Conservation (phyloP, 1,284 basidiomycete species). For the Ganoderma resinaceum region DNA sequence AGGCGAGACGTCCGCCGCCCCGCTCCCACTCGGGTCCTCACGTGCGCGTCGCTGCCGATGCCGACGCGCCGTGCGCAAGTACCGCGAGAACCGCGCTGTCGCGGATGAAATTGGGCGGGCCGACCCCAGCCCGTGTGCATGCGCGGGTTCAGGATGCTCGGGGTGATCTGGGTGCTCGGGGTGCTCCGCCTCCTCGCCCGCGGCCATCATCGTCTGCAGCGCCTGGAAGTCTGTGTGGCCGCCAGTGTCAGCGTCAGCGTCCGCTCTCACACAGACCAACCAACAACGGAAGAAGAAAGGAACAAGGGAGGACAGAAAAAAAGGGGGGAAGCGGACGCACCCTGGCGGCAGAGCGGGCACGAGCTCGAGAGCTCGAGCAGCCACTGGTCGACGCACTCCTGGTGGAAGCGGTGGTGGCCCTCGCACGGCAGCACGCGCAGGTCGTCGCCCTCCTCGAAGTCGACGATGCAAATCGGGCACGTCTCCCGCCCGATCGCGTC, state of each 20-base stretch:
- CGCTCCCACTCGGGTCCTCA: slow-evolving; percentile 35
- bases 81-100: slow-evolving; percentile 66
- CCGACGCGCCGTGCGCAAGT: slow-evolving; percentile 68
- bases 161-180: too few species aligned
- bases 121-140: slow-evolving; percentile 22
- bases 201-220: slow-evolving; percentile 54
- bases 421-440: slow-evolving; percentile 89
- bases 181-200: slow-evolving; percentile 38
- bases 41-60: slow-evolving; percentile 28
- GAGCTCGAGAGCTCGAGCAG: slow-evolving; percentile 88
- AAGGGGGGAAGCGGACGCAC: slow-evolving; percentile 48
- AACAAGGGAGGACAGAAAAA: too few species aligned
- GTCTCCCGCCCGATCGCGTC: slow-evolving; percentile 80
- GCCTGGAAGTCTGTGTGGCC: slow-evolving; percentile 58
- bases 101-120: slow-evolving; percentile 39
- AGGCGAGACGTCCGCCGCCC: slow-evolving; percentile 39
- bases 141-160: slow-evolving; percentile 26
- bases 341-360: slow-evolving; percentile 91
- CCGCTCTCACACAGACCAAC: background rate
- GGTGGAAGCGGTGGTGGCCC: slow-evolving; percentile 88
- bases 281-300: background rate
- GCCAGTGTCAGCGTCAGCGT: slow-evolving; percentile 13
- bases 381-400: slow-evolving; percentile 86
- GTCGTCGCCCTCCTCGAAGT: slow-evolving; percentile 93
- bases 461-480: slow-evolving; percentile 93